Percentiles rank a stretch among this genome's conserved stretches.
These are phyloP conservation scores for Cylindrotheca fusiformis DNA, from an alignment of 108 stramenopile genomes.

Conservation along the genomic window DNA sequence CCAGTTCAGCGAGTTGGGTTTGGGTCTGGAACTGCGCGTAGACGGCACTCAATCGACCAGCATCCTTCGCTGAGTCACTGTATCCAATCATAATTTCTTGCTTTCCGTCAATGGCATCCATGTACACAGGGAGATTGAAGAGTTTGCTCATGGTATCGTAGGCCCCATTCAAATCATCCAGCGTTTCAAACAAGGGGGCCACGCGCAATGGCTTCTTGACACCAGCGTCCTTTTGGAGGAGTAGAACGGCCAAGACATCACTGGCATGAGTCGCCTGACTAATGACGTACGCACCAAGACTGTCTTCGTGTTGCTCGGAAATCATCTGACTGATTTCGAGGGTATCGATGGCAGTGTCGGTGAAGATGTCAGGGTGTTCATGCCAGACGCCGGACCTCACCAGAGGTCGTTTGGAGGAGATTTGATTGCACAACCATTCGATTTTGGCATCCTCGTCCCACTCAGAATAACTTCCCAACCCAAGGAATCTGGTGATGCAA, in stretches of 20 bases:
- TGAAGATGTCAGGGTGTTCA: conserved; percentile 63
- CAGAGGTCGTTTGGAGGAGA: conserved; percentile 83
- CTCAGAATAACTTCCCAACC: conserved; percentile 84
- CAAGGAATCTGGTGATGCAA: conserved; percentile 87
- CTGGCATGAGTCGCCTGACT: conserved; percentile 88
- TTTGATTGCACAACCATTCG: conserved; percentile 89
- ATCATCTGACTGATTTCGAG: conserved; percentile 82
- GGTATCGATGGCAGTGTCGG: conserved; percentile 64
- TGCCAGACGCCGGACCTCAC: conserved; percentile 76
- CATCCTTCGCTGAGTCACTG: conserved; percentile 96
- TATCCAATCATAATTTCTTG: conserved; percentile 99
- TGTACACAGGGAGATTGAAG: conserved; percentile 82
- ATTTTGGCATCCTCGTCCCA: conserved; percentile 91
- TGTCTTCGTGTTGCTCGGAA: conserved; percentile 79
- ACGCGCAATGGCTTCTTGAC: conserved; percentile 91
- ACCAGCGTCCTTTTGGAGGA: conserved; percentile 92
- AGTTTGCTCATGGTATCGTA: conserved; percentile 83
- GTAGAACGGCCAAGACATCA: conserved; percentile 93
- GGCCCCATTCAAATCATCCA: conserved; percentile 92
- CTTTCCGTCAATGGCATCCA: conserved; percentile 78
- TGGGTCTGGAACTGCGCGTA: conserved; percentile 97
- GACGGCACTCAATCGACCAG: conserved; percentile 91
- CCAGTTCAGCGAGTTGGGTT: conserved; percentile 86
- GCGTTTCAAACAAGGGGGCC: conserved; percentile 96
- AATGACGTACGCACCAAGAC: conserved; percentile 96